Evolutionary conservation across 129 eudicot species (phyloP).

Genomic region (Mikania micrantha): DNA sequence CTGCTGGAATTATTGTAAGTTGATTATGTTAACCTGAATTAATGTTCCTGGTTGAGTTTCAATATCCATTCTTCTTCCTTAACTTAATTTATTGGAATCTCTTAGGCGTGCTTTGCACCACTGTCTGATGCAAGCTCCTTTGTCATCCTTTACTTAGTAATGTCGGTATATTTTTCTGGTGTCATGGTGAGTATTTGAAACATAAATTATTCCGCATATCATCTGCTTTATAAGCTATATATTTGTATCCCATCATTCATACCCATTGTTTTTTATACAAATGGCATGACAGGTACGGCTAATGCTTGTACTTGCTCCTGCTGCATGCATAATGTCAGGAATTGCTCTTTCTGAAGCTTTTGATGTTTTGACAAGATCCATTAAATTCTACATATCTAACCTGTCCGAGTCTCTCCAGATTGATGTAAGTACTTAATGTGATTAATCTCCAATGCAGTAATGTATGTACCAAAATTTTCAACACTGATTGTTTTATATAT

Average conservation of each 20-base stretch:
- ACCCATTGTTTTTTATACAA: too few species aligned
- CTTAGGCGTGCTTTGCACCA: conserved; percentile 90
- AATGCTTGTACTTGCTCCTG: conserved; percentile 99
- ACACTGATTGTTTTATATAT: background rate
- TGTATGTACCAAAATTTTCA: background rate
- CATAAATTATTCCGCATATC: too few species aligned
- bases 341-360: conserved; percentile 97
- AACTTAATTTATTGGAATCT: too few species aligned
- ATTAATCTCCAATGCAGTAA: background rate
- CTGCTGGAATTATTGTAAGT: conserved; percentile 98
- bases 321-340: conserved; percentile 98
- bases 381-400: conserved; percentile 61
- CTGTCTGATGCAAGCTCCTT: conserved; percentile 97
- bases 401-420: conserved; percentile 26
- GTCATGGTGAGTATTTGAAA: too few species aligned
- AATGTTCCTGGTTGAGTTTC: background rate
- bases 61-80: too few species aligned
- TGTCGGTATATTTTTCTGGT: conserved; percentile 94
- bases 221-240: too few species aligned
- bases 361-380: conserved; percentile 73
- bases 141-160: conserved; percentile 85
- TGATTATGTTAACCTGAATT: conserved; percentile 7
- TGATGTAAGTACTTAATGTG: conserved; percentile 43
- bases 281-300: conserved; percentile 62
- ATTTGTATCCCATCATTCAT: too few species aligned